These are phyloP conservation scores for Vicia faba DNA, from an alignment of 306 rosid species.

Conservation along the genomic window DNA sequence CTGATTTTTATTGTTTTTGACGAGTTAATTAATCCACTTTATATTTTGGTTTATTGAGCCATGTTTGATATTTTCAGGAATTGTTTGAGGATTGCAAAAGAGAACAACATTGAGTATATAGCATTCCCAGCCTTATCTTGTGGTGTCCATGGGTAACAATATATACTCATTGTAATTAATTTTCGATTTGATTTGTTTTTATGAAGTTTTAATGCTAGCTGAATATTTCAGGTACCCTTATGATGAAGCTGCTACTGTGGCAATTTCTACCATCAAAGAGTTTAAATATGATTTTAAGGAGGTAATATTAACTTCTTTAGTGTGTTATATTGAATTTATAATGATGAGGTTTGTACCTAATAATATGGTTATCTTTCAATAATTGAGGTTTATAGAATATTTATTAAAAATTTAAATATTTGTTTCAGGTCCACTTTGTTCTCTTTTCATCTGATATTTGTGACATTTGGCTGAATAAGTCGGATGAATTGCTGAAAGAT, in stretches of 20 bases:
- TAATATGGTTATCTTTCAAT: background rate
- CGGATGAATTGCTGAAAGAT: slow-evolving; percentile 54
- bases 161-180: slow-evolving; percentile 3
- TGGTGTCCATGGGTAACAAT: slow-evolving; percentile 65
- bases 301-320: slow-evolving; percentile 34
- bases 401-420: background rate
- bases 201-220: too few relatives aligned
- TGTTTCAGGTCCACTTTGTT: slow-evolving; percentile 79
- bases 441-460: slow-evolving; percentile 57
- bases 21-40: background rate
- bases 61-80: slow-evolving; percentile 57
- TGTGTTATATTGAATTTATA: too few relatives aligned
- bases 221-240: too few relatives aligned
- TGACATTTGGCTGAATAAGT: slow-evolving; percentile 63
- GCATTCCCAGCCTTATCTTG: slow-evolving; percentile 95
- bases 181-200: background rate
- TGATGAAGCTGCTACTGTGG: too few relatives aligned
- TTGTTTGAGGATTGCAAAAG: slow-evolving; percentile 72
- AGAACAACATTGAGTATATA: slow-evolving; percentile 61
- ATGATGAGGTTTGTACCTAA: too few relatives aligned
- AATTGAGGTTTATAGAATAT: slow-evolving; percentile 21
- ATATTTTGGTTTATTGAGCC: background rate
- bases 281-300: too few relatives aligned
- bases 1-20: too few relatives aligned
- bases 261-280: too few relatives aligned